phyloP scores from a whole-genome alignment of 2,329 filamentous ascomycete species.

The Monosporascus cannonballus region DNA sequence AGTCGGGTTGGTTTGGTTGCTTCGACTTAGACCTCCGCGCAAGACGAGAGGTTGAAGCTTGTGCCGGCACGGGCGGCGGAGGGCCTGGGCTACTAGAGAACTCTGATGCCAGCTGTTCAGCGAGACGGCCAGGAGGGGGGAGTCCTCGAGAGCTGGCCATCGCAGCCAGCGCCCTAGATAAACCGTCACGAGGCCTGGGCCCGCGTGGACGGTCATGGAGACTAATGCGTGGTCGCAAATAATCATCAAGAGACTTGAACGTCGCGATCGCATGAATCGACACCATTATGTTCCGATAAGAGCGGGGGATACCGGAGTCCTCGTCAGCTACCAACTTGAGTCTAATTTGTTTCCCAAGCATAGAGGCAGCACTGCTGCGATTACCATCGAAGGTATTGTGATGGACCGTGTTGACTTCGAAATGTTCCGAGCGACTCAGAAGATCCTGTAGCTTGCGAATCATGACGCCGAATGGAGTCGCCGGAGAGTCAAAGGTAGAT shows the following conservation, averaged over 20 bases:
- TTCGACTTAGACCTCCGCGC: constrained; percentile 42
- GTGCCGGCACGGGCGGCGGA: constrained; percentile 30
- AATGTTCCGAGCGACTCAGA: constrained; percentile 93
- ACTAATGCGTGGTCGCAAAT: constrained; percentile 82
- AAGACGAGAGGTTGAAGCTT: constrained; percentile 38
- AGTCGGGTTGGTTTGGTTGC: constrained; percentile 33
- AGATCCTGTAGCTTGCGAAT: constrained; percentile 94
- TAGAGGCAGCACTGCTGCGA: constrained; percentile 84
- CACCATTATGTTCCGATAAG: constrained; percentile 93
- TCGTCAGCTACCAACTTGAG: constrained; percentile 86
- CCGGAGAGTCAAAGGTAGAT: constrained; percentile 59
- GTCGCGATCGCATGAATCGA: constrained; percentile 98
- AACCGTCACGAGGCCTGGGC: constrained; percentile 53
- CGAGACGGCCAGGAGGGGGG: constrained; percentile 43
- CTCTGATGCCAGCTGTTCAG: constrained; percentile 34
- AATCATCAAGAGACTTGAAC: constrained; percentile 95
- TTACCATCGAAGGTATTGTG: constrained; percentile 87
- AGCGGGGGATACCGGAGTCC: constrained; percentile 78
- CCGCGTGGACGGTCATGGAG: constrained; percentile 67
- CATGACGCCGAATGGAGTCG: constrained; percentile 83
- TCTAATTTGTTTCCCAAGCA: constrained; percentile 93
- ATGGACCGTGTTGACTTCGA: constrained; percentile 93
- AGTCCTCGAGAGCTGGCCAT: constrained; percentile 68
- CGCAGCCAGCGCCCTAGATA: constrained; percentile 65
- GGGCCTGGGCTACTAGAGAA: constrained; percentile 31